Evolutionary conservation across 1,284 basidiomycete genomes (phyloP).

Genomic region (Thelephora terrestris): DNA sequence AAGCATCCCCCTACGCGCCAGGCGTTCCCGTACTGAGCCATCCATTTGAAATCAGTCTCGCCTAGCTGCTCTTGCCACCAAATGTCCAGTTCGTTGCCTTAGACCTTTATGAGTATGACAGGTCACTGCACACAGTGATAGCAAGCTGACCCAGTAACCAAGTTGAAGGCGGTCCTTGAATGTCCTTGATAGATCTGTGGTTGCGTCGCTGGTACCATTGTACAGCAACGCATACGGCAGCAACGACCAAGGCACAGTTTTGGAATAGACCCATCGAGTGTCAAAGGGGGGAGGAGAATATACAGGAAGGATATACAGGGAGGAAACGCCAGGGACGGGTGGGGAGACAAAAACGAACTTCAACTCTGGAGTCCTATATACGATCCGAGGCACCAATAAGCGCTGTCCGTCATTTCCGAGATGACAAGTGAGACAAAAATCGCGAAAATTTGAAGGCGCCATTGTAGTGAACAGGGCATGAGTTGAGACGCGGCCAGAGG

Average conservation of each 20-base stretch:
- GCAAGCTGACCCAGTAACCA: background rate
- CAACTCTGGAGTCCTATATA: background rate
- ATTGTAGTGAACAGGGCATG: too few species aligned
- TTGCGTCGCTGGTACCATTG: background rate
- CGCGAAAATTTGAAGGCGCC: too few species aligned
- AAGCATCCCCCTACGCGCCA: constrained; percentile 12
- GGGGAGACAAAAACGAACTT: background rate
- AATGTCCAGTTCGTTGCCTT: constrained; percentile 12
- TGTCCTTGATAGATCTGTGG: background rate
- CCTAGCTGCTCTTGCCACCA: constrained; percentile 13
- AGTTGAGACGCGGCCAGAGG: too few species aligned
- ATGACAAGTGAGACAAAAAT: too few species aligned
- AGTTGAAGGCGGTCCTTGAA: constrained; percentile 2
- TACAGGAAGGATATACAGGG: background rate
- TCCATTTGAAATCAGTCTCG: constrained; percentile 14
- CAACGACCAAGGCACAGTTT: background rate
- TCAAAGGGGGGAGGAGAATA: background rate
- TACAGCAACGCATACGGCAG: background rate
- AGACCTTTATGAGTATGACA: background rate
- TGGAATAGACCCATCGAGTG: background rate
- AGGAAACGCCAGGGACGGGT: background rate
- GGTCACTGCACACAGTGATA: background rate
- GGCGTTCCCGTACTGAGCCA: constrained; percentile 14
- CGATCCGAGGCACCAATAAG: too few species aligned
- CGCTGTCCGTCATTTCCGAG: too few species aligned